Evolutionary conservation across 2,329 filamentous ascomycete species (phyloP).

Genomic region (Trichoderma gracile): DNA sequence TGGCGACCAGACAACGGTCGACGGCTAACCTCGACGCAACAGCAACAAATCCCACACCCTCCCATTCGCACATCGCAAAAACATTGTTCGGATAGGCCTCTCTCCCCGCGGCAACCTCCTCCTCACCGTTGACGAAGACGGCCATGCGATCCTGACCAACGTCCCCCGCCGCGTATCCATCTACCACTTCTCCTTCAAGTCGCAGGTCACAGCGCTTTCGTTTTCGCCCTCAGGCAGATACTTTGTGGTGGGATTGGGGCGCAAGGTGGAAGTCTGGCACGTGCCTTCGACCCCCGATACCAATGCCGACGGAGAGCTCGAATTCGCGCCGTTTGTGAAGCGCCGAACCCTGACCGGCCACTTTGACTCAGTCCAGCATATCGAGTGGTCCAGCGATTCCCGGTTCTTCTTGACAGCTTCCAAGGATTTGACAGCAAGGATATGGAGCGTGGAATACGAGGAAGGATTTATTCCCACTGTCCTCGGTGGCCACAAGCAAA

Average conservation of each 20-base stretch:
- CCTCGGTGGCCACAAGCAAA: slow-evolving; percentile 86
- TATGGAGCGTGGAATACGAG: slow-evolving; percentile 91
- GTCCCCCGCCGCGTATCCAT: slow-evolving; percentile 81
- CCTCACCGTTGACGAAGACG: slow-evolving; percentile 91
- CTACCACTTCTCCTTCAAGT: slow-evolving; percentile 93
- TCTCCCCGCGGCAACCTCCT: slow-evolving; percentile 89
- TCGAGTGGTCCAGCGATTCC: slow-evolving; percentile 96
- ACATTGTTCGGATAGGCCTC: slow-evolving; percentile 84
- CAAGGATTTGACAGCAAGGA: slow-evolving; percentile 86
- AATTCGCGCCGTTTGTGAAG: slow-evolving; percentile 91
- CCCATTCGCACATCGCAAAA: slow-evolving; percentile 89
- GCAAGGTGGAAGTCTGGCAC: slow-evolving; percentile 92
- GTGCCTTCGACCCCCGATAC: slow-evolving; percentile 87
- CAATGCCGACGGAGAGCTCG: slow-evolving; percentile 75
- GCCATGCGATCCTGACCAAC: slow-evolving; percentile 89
- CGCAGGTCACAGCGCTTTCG: slow-evolving; percentile 76
- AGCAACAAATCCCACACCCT: slow-evolving; percentile 88
- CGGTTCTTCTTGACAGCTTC: slow-evolving; percentile 91
- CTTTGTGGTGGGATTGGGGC: slow-evolving; percentile 85
- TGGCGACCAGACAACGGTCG: not conserved
- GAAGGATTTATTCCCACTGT: slow-evolving; percentile 89
- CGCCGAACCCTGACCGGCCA: slow-evolving; percentile 86
- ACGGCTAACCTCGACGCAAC: slow-evolving; percentile 38
- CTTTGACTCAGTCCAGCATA: slow-evolving; percentile 80
- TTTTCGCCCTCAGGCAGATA: slow-evolving; percentile 90